Base-by-base conservation (phyloP, 2,329 filamentous ascomycete species). In the Cyphellophora attinorum region DNA sequence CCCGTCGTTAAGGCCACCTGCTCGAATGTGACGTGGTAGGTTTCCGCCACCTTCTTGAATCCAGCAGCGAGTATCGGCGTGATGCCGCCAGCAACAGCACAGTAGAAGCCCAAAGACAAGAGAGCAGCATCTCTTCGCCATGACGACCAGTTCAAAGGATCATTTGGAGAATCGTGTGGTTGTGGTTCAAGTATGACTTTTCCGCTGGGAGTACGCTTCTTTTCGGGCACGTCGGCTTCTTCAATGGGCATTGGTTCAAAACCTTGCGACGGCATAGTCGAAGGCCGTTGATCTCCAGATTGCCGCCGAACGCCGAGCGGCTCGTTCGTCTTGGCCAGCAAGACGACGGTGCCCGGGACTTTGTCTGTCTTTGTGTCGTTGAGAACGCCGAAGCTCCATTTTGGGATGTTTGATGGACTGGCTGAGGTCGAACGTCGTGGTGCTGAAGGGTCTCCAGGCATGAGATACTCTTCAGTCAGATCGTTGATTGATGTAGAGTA, bases 1-100 rank as follows among this genome's bases (percentile, higher is more conserved):
- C 88, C 88, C 0, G 88, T 94, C 0, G 89, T 96, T 38, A 93
- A 67, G 2, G 89, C 80, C 3, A 95, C 85, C 33, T 72, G 61
- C 18, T 85, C 73, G 11, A 82, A 75, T 0, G 74, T 67, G 14
- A 94, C 74, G 40, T 70, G 41, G 52, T 81, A 80, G 2, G 69
- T 72, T 1, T 67, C 44, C 2, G 86, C 80, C 10, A 96, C 81
- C 28, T 93, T 67, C 19, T 77, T 79, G 63, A 95, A 96, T 10
- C 86, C 89, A 6, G 91, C 89, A 0, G 89, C 88, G 12, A 96
- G 69, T 18, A 95, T 67, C 0, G 91, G 83, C 0, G 88, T 95
- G 66, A 93, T 93, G 28, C 89, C 89, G 27, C 89, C 89, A 36
- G 89, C 89, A 12, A 95, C 61, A 76, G 95, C 82, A 58, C 86